Base-by-base conservation (phyloP, 2,329 filamentous ascomycete genomes). In the Cladosporium sp. region DNA sequence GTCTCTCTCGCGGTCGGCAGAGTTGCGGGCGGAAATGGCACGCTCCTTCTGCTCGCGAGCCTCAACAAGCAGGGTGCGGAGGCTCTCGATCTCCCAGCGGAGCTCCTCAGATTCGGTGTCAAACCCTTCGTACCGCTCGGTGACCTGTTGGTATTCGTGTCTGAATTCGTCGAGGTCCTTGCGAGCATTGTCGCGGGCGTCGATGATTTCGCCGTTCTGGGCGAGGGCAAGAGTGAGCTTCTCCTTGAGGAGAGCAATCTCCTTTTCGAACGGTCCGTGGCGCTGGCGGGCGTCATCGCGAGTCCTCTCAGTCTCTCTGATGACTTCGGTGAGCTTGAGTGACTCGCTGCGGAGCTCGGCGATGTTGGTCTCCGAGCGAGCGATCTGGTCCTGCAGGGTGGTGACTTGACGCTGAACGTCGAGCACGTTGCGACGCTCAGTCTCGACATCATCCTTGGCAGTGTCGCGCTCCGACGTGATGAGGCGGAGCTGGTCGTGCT, bases 1-100 rank as follows among this genome's bases (percentile, higher is more conserved):
- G 40, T 65, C 61, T 2, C 62, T 43, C 53, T 65, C 60, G 33
- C 59, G 59, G 43, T 65, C 62, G 16, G 62, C 62, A 14, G 57
- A 49, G 18, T 56, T 55, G 40, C 63, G 60, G 2, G 63, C 61
- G 4, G 63, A 44, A 49, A 66, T 64, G 37, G 63, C 64, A n/a
- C 59, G 53, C 37, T 65, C 63, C 22, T 61, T 63, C 53, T 66
- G 63, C 54, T 66, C 61, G n/a, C 59, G 60, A 4, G 63, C 58
- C 22, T 66, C 61, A 18, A 55, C 54, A 33, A 66, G 57, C 52
- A 63, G 54, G 19, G 56, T 54, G 43, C 62, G 58, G 22, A 67
- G 58, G 35, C 43, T 58, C 28, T 67, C 63, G 49, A 66, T 64
- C 46, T 67, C 63, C 46, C 50, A 65, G 61, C 40, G 55, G 43